A percentile compares a stretch with the other conserved stretches of the same genome.
Evolutionary conservation across 192 early-diverging fungal species (phyloP).

Genomic region (Coemansia furcata): DNA sequence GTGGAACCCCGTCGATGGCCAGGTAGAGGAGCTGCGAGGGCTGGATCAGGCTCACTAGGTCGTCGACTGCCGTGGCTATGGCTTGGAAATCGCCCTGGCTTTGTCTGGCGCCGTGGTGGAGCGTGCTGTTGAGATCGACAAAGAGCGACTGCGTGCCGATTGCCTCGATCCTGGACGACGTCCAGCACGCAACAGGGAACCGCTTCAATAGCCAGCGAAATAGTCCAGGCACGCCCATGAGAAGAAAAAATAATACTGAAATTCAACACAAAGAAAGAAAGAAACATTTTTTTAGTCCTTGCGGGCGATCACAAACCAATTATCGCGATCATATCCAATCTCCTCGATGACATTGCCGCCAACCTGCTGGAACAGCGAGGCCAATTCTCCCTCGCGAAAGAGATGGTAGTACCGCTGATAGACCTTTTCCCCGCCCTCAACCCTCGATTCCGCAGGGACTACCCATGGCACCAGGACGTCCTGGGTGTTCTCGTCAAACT

Average conservation of each 20-base stretch:
- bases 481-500: slow-evolving; percentile 75
- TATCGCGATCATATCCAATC: slow-evolving; percentile 93
- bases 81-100: slow-evolving; percentile 21
- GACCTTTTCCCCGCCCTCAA: slow-evolving; percentile 35
- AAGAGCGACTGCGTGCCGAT: slow-evolving; percentile 26
- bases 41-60: slow-evolving; percentile 51
- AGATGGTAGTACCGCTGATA: slow-evolving; percentile 89
- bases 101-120: slow-evolving; percentile 25
- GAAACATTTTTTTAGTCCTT: slow-evolving; percentile 40
- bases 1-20: slow-evolving; percentile 94
- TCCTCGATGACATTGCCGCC: slow-evolving; percentile 57
- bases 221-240: slow-evolving; percentile 49
- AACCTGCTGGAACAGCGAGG: slow-evolving; percentile 58
- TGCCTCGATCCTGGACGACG: slow-evolving; percentile 18
- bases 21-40: slow-evolving; percentile 87
- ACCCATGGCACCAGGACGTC: slow-evolving; percentile 96
- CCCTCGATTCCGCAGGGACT: slow-evolving; percentile 55
- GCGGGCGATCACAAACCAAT: slow-evolving; percentile 83
- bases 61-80: slow-evolving; percentile 20
- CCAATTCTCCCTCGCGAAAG: slow-evolving; percentile 84
- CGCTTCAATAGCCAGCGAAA: slow-evolving; percentile 44
- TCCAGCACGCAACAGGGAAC: slow-evolving; percentile 30
- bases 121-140: slow-evolving; percentile 47
- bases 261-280: background rate
- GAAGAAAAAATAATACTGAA: background rate